Base-by-base conservation (phyloP, 352 stramenopile genomes). In the Phytopythium chamaehyphon region DNA sequence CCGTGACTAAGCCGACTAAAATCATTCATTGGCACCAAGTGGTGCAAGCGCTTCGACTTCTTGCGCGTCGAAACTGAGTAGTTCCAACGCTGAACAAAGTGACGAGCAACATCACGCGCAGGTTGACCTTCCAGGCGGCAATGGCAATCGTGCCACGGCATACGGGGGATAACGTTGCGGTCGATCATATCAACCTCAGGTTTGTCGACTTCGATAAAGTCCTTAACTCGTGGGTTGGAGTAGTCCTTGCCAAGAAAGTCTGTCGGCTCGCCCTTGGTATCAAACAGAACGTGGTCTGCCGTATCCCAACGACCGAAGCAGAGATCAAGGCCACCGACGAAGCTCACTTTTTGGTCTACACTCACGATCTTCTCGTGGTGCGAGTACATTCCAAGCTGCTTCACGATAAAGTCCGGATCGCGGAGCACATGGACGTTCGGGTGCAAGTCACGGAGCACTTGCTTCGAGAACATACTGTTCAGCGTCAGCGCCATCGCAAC, bases 361-460 rank as follows among this genome's bases (percentile, higher is more conserved):
- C 91, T 86, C 40, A 96, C 83, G 28, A 97, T 87, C 57, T 97
- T 97, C 51, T 97, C 90, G 66, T 97, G 90, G 57, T 97, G 90
- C 12, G 83, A 96, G 64, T 84, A 96, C 66, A 92, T 76, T 2
- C 84, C 84, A 42, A 90, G 52, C n/a, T 93, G 72, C 61, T 91
- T 90, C 76, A 95, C 87, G 39, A 92, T 49, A 40, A 95, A 95
- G 53, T 96, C 86, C 0, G 88, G 90, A 35, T 97, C 88, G 3
- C 90, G 82, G 4, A 97, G 59, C 28, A 96, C 86, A 49, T 91
- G 73, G 3, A 97, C 71, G 37, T 96, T 95, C 9, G 66, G 62
- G 55, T 93, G 83, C 3, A 93, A 62, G 7, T 69, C 64, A 6
- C 61, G 69, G 40, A 95, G 73, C 10, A 75, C 55, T 28, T 80